Evolutionary conservation across 495 filamentous ascomycete species (phyloP), one percentile per base, ranked within the genome.

Genomic region (Penicillium argentinense): DNA sequence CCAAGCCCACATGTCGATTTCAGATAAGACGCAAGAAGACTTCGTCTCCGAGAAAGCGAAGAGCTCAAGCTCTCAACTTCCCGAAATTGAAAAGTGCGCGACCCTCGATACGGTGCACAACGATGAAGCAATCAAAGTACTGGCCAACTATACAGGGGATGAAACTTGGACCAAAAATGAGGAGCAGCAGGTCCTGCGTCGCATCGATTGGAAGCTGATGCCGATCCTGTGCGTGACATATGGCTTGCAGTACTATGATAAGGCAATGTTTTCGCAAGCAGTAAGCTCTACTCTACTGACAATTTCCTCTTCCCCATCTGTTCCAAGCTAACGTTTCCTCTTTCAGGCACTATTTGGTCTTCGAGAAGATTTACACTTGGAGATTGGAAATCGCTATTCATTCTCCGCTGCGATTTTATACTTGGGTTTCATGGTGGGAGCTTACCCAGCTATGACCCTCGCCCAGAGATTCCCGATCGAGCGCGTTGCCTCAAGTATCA

Each of bases 231-330:
- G 61, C 28, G 6, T 56, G 9, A 60, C 54, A 4, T 66, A 60
- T 36, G 59, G 53, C 1, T 50, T 79, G 21, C 71, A 76, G 29
- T 77, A 72, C 52, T 68, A 78, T 23, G 77, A 80, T 56, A 79
- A 79, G 39, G 73, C 71, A 14, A 72, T 76, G 12, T 59, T 76
- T 23, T 73, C 66, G 11, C 77, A 77, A 54, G 69, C 74, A 47
- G 61, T 64, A 71, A 44, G 62, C 54, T n/a, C n/a, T n/a, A n/a
- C 49, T 66, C 24, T 42, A 66, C 17, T 45, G 53, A 19, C 41
- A 64, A 17, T 44, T 66, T 3, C 62, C 12, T 14, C n/a, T 13
- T 9, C 3, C 1, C 14, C 4, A 16, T 21, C 2, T 2, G 18
- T 45, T 45, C n/a, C 46, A 21, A 38, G 56, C 19, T 5, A 26